Evolutionary conservation across 139 green algal genomes (phyloP).

Genomic region (Penium margaritaceum): DNA sequence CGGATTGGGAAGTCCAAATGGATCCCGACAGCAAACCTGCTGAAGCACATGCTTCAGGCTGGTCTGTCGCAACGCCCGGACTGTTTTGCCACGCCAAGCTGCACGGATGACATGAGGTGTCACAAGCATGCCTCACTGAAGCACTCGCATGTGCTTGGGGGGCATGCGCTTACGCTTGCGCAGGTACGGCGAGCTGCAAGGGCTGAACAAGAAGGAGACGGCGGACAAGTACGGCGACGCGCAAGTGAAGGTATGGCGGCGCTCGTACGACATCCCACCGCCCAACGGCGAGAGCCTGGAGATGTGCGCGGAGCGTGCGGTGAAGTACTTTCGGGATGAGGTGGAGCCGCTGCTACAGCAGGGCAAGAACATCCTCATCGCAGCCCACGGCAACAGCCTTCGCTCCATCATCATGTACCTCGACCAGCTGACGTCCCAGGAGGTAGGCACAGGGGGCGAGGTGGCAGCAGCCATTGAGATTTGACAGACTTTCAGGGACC

Average conservation of each 20-base stretch:
- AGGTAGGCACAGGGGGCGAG: no score
- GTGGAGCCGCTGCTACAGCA: slow-evolving; percentile 44
- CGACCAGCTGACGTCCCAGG: slow-evolving; percentile 48
- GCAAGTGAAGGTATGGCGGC: slow-evolving; percentile 46
- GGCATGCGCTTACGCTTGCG: no score
- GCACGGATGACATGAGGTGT: no score
- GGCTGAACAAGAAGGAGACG: slow-evolving; percentile 51
- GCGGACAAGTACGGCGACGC: slow-evolving; percentile 52
- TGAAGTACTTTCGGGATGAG: slow-evolving; percentile 45
- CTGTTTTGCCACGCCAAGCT: no score
- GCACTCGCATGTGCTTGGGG: no score
- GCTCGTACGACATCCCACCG: slow-evolving; percentile 43
- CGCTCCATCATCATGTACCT: slow-evolving; percentile 55
- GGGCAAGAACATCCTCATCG: slow-evolving; percentile 51
- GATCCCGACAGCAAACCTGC: no score
- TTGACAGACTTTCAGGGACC: no score
- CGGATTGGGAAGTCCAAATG: no score
- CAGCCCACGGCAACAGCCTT: slow-evolving; percentile 53
- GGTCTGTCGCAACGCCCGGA: no score
- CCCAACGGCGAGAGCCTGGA: slow-evolving; percentile 49
- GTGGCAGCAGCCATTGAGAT: no score
- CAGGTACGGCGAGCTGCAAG: slow-evolving; percentile 49
- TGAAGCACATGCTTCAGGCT: no score
- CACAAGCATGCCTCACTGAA: no score
- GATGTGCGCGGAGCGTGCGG: slow-evolving; percentile 47